Evolutionary conservation across 345 rosid species (phyloP).

Genomic region (Diplotaxis tenuifolia): DNA sequence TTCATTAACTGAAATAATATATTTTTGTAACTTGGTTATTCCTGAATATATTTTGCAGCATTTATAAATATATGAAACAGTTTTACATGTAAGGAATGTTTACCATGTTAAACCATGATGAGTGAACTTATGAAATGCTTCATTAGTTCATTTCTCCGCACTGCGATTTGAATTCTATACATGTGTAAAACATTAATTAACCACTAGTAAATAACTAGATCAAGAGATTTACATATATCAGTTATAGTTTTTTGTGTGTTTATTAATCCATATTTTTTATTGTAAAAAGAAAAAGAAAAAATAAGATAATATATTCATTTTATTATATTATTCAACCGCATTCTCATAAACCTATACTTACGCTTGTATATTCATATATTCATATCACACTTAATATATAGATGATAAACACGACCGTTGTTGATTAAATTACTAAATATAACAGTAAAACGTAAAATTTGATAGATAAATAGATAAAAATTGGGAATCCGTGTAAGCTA

Average conservation of each 20-base stretch:
- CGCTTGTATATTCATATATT: background rate
- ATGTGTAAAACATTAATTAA: background rate
- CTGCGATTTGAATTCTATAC: background rate
- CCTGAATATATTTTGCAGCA: background rate
- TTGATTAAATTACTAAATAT: background rate
- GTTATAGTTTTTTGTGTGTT: background rate
- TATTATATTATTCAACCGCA: background rate
- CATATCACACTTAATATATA: background rate
- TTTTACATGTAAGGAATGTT: background rate
- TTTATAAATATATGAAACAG: background rate
- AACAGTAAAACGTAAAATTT: background rate
- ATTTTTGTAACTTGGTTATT: no score
- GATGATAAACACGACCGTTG: background rate
- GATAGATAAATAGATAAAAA: background rate
- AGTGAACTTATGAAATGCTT: background rate
- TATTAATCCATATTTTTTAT: no score
- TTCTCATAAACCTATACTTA: background rate
- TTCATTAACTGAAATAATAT: no score
- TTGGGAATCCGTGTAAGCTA: constrained; percentile 25
- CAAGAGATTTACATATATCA: background rate
- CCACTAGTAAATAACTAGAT: background rate
- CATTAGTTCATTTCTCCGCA: background rate
- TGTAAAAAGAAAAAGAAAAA: background rate
- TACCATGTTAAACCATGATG: background rate
- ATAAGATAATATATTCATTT: no score